phyloP scores from a whole-genome alignment of 768 basidiomycete species.

The Xerocomellus chrysenteron region DNA sequence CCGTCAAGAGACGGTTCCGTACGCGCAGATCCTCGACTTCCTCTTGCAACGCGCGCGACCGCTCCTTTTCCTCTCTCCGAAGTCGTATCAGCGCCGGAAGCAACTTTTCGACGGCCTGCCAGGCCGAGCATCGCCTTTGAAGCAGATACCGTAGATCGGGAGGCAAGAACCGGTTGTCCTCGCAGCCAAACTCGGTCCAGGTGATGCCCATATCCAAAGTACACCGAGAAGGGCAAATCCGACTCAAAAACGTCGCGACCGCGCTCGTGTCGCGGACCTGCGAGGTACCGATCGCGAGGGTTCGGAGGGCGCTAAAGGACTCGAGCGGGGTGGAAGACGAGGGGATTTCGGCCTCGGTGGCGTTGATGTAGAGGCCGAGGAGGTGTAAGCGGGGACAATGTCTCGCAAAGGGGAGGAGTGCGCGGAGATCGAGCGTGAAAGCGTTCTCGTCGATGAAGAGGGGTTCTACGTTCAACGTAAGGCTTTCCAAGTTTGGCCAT shows the following conservation, averaged over 20 bases:
- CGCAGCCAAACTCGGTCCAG: slow-evolving; percentile 37
- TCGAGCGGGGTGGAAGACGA: slow-evolving; percentile 1
- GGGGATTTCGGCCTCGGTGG: slow-evolving; percentile 24
- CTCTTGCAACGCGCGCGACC: slow-evolving; percentile 36
- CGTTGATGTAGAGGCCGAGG: slow-evolving; percentile 41
- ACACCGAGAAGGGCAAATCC: slow-evolving; percentile 46
- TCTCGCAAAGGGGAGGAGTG: slow-evolving; percentile 39
- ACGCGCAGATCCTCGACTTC: slow-evolving; percentile 53
- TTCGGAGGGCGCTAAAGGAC: slow-evolving; percentile 19
- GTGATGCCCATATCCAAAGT: slow-evolving; percentile 46
- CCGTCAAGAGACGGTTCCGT: slow-evolving; percentile 45
- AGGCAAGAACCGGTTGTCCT: slow-evolving; percentile 12
- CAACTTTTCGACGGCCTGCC: slow-evolving; percentile 43
- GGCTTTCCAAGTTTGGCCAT: slow-evolving; percentile 45
- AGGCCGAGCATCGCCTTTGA: slow-evolving; percentile 32
- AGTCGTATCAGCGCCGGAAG: slow-evolving; percentile 46
- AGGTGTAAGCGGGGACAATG: slow-evolving; percentile 38
- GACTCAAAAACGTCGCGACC: slow-evolving; percentile 54
- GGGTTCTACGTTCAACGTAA: slow-evolving; percentile 50
- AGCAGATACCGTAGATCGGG: not conserved
- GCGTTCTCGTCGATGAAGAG: slow-evolving; percentile 21
- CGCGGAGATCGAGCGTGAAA: slow-evolving; percentile 36
- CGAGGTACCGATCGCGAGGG: slow-evolving; percentile 52
- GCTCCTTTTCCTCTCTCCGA: slow-evolving; percentile 44
- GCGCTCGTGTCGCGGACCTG: slow-evolving; percentile 40